Evolutionary conservation across 78 protist species (phyloP).

Genomic region (Emiliania huxleyi): DNA sequence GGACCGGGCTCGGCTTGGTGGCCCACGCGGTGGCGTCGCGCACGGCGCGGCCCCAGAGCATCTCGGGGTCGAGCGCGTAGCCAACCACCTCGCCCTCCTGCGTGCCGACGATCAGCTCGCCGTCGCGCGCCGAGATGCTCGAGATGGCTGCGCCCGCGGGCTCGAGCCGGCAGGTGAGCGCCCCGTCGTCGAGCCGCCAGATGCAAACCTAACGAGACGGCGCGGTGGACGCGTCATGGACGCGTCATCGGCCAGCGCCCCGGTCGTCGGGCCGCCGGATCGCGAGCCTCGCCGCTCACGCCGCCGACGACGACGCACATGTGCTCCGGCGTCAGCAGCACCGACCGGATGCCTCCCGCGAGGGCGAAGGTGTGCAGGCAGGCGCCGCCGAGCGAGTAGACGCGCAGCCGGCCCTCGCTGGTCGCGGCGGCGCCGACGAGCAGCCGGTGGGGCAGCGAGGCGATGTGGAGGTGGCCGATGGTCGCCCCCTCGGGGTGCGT

Average conservation of each 20-base stretch:
- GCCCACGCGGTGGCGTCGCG: neutral
- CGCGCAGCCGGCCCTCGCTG: neutral
- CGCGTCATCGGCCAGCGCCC: too few species aligned
- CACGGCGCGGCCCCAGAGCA: neutral
- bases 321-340: neutral
- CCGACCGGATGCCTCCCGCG: neutral
- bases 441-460: neutral
- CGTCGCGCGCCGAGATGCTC: neutral
- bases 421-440: neutral
- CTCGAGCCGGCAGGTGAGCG: neutral
- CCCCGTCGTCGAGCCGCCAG: neutral
- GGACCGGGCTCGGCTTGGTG: neutral
- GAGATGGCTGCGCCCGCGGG: neutral
- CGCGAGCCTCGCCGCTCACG: neutral
- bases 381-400: neutral
- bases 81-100: neutral
- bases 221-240: too few species aligned
- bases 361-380: neutral
- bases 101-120: neutral
- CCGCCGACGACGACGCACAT: neutral
- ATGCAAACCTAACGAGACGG: too few species aligned
- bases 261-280: neutral
- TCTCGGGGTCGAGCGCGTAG: neutral
- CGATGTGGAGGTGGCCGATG: neutral
- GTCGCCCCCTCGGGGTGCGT: neutral